These are phyloP conservation scores for Xylariaceae sp. DNA, from an alignment of 2,329 filamentous ascomycete genomes.

Conservation along the genomic window DNA sequence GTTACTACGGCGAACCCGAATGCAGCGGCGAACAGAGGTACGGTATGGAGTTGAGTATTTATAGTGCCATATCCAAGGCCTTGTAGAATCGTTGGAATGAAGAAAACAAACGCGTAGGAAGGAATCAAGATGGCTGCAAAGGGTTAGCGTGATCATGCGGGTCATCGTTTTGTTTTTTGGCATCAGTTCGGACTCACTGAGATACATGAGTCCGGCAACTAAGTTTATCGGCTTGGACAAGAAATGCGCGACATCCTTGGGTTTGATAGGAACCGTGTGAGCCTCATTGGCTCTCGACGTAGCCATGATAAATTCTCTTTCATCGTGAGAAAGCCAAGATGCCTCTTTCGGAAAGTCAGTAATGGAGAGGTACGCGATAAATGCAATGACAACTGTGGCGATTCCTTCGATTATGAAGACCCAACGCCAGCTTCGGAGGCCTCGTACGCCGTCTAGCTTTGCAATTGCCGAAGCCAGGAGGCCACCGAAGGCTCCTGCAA, in stretches of 20 bases:
- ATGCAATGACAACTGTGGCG: constrained; percentile 39
- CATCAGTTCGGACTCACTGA: constrained; percentile 33
- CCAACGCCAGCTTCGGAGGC: constrained; percentile 65
- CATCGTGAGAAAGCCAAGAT: constrained; percentile 36
- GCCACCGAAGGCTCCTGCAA: constrained; percentile 67
- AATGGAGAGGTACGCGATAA: constrained; percentile 42
- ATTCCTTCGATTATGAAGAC: constrained; percentile 64
- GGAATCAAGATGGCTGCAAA: background rate
- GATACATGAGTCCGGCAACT: constrained; percentile 33
- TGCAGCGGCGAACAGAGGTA: constrained; percentile 12
- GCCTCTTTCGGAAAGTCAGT: constrained; percentile 32
- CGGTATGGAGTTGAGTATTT: constrained; percentile 21
- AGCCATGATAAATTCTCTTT: constrained; percentile 40
- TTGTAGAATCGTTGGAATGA: constrained; percentile 18
- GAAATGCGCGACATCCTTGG: constrained; percentile 15
- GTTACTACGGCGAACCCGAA: background rate
- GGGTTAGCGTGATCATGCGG: background rate
- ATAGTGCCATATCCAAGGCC: constrained; percentile 1
- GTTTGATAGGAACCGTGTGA: constrained; percentile 9
- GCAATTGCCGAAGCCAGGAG: constrained; percentile 61
- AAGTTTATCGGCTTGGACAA: constrained; percentile 21
- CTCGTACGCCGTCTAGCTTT: constrained; percentile 53
- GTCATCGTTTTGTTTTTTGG: too few species aligned
- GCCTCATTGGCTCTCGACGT: constrained; percentile 12
- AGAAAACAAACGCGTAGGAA: constrained; percentile 8